Conservation (phyloP, 2,329 filamentous ascomycete species). For the Aspergillus luchuensis region DNA sequence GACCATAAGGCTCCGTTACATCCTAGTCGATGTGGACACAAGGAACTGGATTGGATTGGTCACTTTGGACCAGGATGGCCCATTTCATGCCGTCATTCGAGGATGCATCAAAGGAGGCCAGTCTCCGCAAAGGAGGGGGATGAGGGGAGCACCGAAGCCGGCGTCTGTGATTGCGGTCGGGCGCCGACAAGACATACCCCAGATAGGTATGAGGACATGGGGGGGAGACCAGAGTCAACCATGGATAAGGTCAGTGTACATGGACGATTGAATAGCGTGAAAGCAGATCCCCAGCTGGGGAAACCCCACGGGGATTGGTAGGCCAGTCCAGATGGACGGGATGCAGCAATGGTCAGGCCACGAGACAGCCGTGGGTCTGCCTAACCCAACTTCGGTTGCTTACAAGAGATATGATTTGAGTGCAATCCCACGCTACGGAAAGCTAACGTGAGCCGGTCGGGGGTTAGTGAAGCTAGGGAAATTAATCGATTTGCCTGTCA, state of each 20-base stretch:
- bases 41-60: background rate
- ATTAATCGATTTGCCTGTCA: too few species aligned
- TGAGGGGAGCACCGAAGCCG: background rate
- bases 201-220: background rate
- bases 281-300: background rate
- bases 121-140: background rate
- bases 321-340: background rate
- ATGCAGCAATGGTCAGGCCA: background rate
- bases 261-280: background rate
- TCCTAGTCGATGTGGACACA: background rate
- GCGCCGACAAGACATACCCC: background rate
- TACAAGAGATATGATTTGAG: background rate
- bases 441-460: background rate
- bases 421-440: background rate
- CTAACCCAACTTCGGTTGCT: background rate
- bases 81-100: background rate
- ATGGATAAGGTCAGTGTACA: background rate
- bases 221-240: background rate
- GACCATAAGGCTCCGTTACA: background rate
- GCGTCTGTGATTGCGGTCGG: background rate
- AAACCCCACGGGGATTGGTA: conserved; percentile 5
- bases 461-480: background rate
- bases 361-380: background rate
- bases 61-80: background rate
- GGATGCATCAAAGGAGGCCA: background rate